phyloP scores from a whole-genome alignment of 139 green algal species.

The Volvox africanus region DNA sequence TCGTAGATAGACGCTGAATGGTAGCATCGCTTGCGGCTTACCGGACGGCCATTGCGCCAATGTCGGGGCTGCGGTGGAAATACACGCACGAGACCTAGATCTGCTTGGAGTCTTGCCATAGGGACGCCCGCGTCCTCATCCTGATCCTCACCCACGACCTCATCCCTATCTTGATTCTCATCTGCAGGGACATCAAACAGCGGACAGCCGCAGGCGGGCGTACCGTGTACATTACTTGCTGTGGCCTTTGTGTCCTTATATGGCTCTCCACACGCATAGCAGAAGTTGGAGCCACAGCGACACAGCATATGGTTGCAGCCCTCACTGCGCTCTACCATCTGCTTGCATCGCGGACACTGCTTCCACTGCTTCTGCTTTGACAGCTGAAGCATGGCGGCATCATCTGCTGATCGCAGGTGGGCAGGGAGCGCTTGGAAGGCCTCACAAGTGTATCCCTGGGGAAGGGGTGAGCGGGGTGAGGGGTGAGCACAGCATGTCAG shows the following conservation, averaged over 20 bases:
- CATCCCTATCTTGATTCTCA: not conserved
- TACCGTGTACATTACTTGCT: slow-evolving; percentile 59
- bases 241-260: slow-evolving; percentile 47
- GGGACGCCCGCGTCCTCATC: not conserved
- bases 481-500: not conserved
- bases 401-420: slow-evolving; percentile 58
- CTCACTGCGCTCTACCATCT: slow-evolving; percentile 63
- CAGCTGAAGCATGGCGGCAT: slow-evolving; percentile 61
- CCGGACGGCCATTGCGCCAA: slow-evolving; percentile 25
- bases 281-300: slow-evolving; percentile 63
- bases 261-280: slow-evolving; percentile 61
- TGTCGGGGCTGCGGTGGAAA: not conserved
- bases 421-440: slow-evolving; percentile 66
- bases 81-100: too few species aligned
- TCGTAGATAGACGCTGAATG: slow-evolving; percentile 37
- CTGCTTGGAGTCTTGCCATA: too few species aligned
- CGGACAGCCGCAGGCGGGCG: slow-evolving; percentile 42
- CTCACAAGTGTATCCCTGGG: slow-evolving; percentile 60
- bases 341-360: slow-evolving; percentile 62
- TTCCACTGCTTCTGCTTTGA: slow-evolving; percentile 50
- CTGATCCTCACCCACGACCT: not conserved
- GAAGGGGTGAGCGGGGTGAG: not conserved
- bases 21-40: slow-evolving; percentile 37
- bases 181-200: slow-evolving; percentile 58
- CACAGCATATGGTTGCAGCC: slow-evolving; percentile 72